phyloP scores from a whole-genome alignment of 352 stramenopile genomes.

The Pythium volutum region DNA sequence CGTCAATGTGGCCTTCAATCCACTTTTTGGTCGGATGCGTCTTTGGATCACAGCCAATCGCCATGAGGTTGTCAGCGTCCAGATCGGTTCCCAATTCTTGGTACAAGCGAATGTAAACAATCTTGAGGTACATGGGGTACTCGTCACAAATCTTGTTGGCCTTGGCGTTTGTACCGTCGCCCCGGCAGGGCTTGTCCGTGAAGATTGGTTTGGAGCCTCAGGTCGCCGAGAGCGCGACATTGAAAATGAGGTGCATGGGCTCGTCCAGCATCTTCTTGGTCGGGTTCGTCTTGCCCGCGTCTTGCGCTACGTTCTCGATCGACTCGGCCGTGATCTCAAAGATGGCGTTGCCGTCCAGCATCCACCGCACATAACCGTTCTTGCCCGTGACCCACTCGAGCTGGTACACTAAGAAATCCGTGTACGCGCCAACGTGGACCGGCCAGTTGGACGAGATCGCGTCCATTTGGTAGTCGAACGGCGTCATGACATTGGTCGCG shows the following conservation, averaged over 20 bases:
- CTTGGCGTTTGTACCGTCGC: conserved; percentile 17
- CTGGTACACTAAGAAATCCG: conserved; percentile 48
- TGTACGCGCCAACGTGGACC: conserved; percentile 49
- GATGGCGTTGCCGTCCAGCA: conserved; percentile 29
- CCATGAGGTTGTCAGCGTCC: conserved; percentile 15
- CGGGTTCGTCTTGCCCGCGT: conserved; percentile 36
- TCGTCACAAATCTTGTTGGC: conserved; percentile 41
- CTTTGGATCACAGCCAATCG: conserved; percentile 22
- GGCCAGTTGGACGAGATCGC: conserved; percentile 62
- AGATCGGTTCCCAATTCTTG: conserved; percentile 17
- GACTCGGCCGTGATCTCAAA: conserved; percentile 51
- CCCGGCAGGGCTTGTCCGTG: conserved; percentile 23
- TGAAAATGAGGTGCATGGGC: conserved; percentile 34
- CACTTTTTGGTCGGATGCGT: conserved; percentile 25
- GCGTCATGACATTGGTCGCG: conserved; percentile 8
- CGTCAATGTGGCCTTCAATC: conserved; percentile 21
- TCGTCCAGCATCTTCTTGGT: conserved; percentile 56
- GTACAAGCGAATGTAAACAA: conserved; percentile 27
- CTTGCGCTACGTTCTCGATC: conserved; percentile 41
- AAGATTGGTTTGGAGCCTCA: conserved; percentile 46
- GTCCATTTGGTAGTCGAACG: conserved; percentile 57
- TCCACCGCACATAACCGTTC: conserved; percentile 54
- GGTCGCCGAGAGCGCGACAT: conserved; percentile 30
- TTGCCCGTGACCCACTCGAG: conserved; percentile 53
- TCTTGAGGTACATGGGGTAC: conserved; percentile 42